Base-by-base conservation (phyloP, 1,284 basidiomycete genomes). In the Ceratorhiza oryzae-sativae region DNA sequence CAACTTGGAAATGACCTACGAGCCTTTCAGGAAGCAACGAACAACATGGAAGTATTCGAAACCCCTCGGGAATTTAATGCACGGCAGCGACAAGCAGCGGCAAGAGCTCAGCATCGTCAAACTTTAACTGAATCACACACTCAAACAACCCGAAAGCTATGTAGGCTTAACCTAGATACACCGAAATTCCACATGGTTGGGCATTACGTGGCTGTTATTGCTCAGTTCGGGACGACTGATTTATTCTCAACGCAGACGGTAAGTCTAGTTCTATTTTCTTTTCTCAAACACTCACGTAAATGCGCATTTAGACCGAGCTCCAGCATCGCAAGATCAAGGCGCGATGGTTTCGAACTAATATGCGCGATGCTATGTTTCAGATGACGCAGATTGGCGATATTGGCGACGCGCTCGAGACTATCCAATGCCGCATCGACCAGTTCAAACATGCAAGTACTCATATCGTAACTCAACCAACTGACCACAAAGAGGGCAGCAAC, bases 161-260 rank as follows among this genome's bases (percentile, higher is more conserved):
- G 30, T 59, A 73, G 25, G 3, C 75, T 80, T 23, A 81, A 80
- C 62, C 60, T 80, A 41, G 65, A 73, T 10, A 80, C 79, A 0
- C 76, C 77, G 72, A 83, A 84, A 62, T 72, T 78, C 0, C 82
- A 83, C 71, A 62, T 74, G 0, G 73, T 83, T 0, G 77, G 79
- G 0, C 77, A 83, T 61, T 82, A 82, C 71, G 68, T 77, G 0
- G 39, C 27, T 0, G 72, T 77, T 0, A 82, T 84, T 8, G 53
- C 73, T 9, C 71, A 42, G 1, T 78, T 76, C 56, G 80, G 82
- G 0, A 81, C 80, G 0, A 81, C 79, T 0, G 82, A 83, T 51
- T 78, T 74, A 15, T 81, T 78, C 39, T 77, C 77, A 0, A 81
- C 79, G 0, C 78, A 81, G 39, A 70, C 75, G 18, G 82, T 83